Evolutionary conservation across 179 eudicot genomes (phyloP), one percentile per base, ranked within the genome.

Genomic region (Corrigiola litoralis): DNA sequence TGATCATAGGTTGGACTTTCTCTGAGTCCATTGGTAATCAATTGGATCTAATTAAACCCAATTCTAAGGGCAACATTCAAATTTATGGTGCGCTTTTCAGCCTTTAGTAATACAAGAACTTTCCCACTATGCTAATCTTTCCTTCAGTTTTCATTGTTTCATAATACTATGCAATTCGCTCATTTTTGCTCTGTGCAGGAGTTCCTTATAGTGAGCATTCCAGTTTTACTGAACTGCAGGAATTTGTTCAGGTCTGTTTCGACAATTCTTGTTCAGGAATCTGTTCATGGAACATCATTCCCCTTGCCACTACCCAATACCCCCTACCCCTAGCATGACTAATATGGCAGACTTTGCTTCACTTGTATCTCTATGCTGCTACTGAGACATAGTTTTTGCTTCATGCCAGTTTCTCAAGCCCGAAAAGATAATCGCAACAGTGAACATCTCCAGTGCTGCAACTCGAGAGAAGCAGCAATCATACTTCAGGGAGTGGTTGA

Each of bases 161-260:
- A 5, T 21, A 32, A 13, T 31, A 7, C n/a, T n/a, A 21, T 25
- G 28, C n/a, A 52, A 42, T 50, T 25, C 11, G 23, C 8, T 6
- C 24, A 36, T 49, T 11, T 68, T 14, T 66, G 25, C 50, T 66
- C 40, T 36, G 18, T 71, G 69, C 82, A 85, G 90, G 90, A 54
- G 87, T 85, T 54, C 90, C 90, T 9, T 85, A 85, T 28, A 85
- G 90, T 57, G 90, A 85, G 75, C 90, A 85, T 72, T 85, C 90
- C 24, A 85, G 85, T 70, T 85, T 82, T 71, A 73, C 70, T 58
- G 90, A 85, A 62, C 72, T 85, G 42, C 77, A 69, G 75, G 90
- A 85, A 64, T 85, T 85, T 67, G 83, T 85, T 31, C 71, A 85
- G 90, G 90, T 85, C 41, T 63, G 75, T 63, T 51, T 49, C 31